Evolutionary conservation across 768 basidiomycete genomes (phyloP), one percentile per base, ranked within the genome.

Genomic region (Russula earlei): DNA sequence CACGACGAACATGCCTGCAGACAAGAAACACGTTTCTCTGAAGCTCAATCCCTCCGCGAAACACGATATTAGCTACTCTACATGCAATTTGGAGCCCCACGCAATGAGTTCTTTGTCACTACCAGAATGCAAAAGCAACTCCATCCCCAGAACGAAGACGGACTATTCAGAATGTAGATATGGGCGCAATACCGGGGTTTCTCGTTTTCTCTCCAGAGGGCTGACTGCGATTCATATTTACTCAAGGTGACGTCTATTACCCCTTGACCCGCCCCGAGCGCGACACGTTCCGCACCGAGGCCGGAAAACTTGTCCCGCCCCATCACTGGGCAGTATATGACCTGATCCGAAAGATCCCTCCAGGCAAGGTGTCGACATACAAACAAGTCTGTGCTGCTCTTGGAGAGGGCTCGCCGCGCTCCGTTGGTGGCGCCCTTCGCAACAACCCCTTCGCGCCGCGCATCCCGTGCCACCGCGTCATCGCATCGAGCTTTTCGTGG

Each of bases 391-490:
- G 75, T 33, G 56, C 63, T 1, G 75, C 75, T 7, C 68, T 81
- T 3, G 79, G 81, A 1, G 52, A 60, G 27, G 82, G 82, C 11
- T 84, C 82, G 5, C 79, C 83, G 29, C 80, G 82, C 17, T 82
- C 83, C 80, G 84, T 84, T n/a, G 85, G 85, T 19, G 73, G 70
- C 31, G 85, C 84, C 0, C 68, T 87, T 25, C 72, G 80, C 40
- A 74, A 72, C 48, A 86, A 87, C 62, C 84, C 85, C 0, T 87
- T 86, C 66, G 75, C 76, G 4, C 85, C 85, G 0, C 75, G 72
- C 55, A 73, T 87, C 5, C 85, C 85, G 0, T 87, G 85, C 57
- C 85, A 87, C 62, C 78, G 85, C 33, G 75, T 87, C 50, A 77
- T 87, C 14, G 81, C 83, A 0, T 78, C 82, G 0, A 78, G 75